Percentiles rank a stretch among this genome's conserved stretches.
Conservation (phyloP, 108 stramenopile genomes). For the Nitzschia putrida region DNA sequence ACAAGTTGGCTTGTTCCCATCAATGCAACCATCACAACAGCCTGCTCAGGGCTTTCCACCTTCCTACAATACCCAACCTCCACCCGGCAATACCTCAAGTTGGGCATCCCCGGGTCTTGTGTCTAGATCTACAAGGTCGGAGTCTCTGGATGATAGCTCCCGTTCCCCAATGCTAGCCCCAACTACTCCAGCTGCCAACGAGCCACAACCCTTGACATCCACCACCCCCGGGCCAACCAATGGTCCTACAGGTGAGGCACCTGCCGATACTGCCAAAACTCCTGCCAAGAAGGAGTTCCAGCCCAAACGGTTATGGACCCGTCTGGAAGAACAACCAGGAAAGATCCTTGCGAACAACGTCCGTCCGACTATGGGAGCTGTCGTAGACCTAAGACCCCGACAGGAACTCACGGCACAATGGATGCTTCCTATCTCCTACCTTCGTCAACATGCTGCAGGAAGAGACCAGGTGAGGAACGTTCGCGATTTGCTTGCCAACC, state of each 20-base stretch:
- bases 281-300: conserved; percentile 40
- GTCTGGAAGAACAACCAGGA: conserved; percentile 77
- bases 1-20: too few relatives aligned
- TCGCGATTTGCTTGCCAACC: conserved; percentile 58
- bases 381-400: conserved; percentile 59
- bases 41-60: background rate
- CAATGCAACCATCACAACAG: background rate
- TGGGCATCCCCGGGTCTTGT: too few relatives aligned
- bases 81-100: background rate
- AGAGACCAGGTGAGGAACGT: conserved; percentile 29
- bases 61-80: background rate
- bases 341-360: conserved; percentile 66
- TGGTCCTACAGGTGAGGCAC: background rate
- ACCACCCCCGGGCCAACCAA: conserved; percentile 12
- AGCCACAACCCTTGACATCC: conserved; percentile 13
- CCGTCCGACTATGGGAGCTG: conserved; percentile 29
- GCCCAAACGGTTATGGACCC: conserved; percentile 60
- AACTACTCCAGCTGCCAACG: conserved; percentile 22
- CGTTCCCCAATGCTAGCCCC: conserved; percentile 33
- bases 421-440: conserved; percentile 70
- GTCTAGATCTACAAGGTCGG: too few relatives aligned
- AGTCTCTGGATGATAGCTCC: background rate
- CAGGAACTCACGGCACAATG: conserved; percentile 78
- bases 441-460: conserved; percentile 47
- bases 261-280: conserved; percentile 19